Percentiles rank a stretch among this genome's conserved stretches.
phyloP scores from a whole-genome alignment of 2,329 filamentous ascomycete genomes.

The Oidium heveae region DNA sequence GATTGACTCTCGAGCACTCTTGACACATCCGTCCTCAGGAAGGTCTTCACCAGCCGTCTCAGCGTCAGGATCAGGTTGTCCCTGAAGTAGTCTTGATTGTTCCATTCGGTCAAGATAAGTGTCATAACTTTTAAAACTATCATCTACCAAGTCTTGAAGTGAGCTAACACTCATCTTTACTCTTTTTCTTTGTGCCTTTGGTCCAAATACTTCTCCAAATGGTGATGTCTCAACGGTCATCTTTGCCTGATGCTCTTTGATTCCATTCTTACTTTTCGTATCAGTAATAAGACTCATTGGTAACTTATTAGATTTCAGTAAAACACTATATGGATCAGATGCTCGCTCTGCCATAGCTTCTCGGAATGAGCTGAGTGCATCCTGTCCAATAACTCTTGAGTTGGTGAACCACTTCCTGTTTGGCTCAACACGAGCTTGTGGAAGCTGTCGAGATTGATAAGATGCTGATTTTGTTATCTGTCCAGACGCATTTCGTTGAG shows the following conservation, averaged over 20 bases:
- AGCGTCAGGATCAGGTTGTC: constrained; percentile 30
- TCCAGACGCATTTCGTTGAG: constrained; percentile 57
- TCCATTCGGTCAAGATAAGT: constrained; percentile 59
- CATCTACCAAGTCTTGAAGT: constrained; percentile 58
- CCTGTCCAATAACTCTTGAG: constrained; percentile 69
- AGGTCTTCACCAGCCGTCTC: constrained; percentile 21
- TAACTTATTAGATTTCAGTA: constrained; percentile 93
- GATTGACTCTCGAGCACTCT: constrained; percentile 55
- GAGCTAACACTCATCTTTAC: constrained; percentile 69
- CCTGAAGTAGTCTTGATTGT: constrained; percentile 51
- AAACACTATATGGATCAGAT: constrained; percentile 72
- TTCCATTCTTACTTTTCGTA: constrained; percentile 47
- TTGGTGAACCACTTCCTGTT: constrained; percentile 98
- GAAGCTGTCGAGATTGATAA: constrained; percentile 62
- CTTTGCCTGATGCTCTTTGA: constrained; percentile 85
- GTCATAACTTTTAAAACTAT: constrained; percentile 59
- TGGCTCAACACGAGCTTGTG: constrained; percentile 71
- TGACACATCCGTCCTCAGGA: constrained; percentile 21
- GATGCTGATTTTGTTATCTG: constrained; percentile 64
- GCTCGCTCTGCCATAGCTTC: constrained; percentile 79
- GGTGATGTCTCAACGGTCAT: constrained; percentile 74
- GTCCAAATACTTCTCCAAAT: constrained; percentile 74
- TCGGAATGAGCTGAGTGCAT: constrained; percentile 65
- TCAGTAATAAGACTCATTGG: constrained; percentile 87
- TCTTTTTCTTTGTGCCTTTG: constrained; percentile 77